Percentiles rank a stretch among this genome's conserved stretches.
Conservation (phyloP, 2,329 filamentous ascomycete species). For the Stagonosporopsis rhizophila region DNA sequence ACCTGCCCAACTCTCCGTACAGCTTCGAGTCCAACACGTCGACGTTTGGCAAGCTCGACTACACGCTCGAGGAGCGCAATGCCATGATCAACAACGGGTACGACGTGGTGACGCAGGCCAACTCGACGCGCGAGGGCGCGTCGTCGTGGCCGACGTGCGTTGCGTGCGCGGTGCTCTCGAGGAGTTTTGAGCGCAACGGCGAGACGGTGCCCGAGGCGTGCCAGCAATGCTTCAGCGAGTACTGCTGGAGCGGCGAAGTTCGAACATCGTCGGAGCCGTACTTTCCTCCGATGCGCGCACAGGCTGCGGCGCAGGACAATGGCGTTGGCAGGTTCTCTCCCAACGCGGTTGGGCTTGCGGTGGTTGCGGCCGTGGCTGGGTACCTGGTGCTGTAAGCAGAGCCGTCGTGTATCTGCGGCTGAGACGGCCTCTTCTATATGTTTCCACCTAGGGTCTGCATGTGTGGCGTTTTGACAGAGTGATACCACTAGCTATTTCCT, state of each 20-base stretch:
- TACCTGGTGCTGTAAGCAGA: slow-evolving; percentile 24
- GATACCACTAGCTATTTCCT: slow-evolving; percentile 11
- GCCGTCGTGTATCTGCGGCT: not conserved
- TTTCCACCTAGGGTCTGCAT: slow-evolving; percentile 3
- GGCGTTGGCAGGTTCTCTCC: slow-evolving; percentile 35
- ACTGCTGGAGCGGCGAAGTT: slow-evolving; percentile 91
- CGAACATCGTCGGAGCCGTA: slow-evolving; percentile 42
- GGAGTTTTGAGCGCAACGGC: slow-evolving; percentile 75
- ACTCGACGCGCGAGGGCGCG: slow-evolving; percentile 71
- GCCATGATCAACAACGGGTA: slow-evolving; percentile 87
- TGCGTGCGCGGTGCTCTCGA: slow-evolving; percentile 82
- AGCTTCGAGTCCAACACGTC: slow-evolving; percentile 77
- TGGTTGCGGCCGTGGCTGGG: slow-evolving; percentile 27
- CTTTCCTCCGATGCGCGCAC: slow-evolving; percentile 30
- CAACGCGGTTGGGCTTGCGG: slow-evolving; percentile 28
- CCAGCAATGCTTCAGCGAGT: slow-evolving; percentile 74
- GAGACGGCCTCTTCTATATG: not conserved
- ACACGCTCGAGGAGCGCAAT: slow-evolving; percentile 72
- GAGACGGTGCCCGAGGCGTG: slow-evolving; percentile 75
- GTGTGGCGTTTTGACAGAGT: slow-evolving; percentile 6
- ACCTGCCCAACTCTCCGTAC: slow-evolving; percentile 87
- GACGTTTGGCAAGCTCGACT: slow-evolving; percentile 71
- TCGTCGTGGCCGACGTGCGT: slow-evolving; percentile 80
- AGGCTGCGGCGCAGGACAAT: slow-evolving; percentile 19
- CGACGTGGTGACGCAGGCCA: slow-evolving; percentile 81